phyloP scores from a whole-genome alignment of 2,329 filamentous ascomycete genomes.

The Penicillium sp. region DNA sequence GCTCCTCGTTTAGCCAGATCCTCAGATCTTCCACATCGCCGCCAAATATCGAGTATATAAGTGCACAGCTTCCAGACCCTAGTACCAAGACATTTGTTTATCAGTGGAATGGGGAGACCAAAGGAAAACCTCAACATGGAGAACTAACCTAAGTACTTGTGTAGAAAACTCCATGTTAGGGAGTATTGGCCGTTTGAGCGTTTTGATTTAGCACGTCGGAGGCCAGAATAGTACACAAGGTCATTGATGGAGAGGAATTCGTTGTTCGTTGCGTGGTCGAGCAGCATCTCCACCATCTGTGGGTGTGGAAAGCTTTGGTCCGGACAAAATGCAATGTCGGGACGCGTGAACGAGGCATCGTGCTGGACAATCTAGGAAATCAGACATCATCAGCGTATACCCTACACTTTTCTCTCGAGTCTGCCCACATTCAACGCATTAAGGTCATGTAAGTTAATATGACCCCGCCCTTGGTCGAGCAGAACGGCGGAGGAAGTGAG shows the following conservation, averaged over 20 bases:
- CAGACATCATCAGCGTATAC: neutral
- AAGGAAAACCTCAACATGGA: neutral
- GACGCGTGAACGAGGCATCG: neutral
- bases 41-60: neutral
- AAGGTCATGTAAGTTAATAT: neutral
- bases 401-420: neutral
- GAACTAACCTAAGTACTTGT: neutral
- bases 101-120: neutral
- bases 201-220: neutral
- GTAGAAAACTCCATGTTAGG: neutral
- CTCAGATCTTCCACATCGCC: neutral
- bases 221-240: neutral
- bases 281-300: neutral
- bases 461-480: neutral
- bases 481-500: neutral
- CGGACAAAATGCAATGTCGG: neutral
- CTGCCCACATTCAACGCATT: neutral
- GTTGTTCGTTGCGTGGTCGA: neutral
- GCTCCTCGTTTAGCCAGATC: neutral
- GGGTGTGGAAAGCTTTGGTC: neutral
- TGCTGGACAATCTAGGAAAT: neutral
- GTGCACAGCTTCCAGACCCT: neutral
- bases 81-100: neutral
- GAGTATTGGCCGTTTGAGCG: neutral
- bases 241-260: neutral